These are phyloP conservation scores for Ramalina peruviana DNA, from an alignment of 495 filamentous ascomycete genomes.

Conservation along the genomic window DNA sequence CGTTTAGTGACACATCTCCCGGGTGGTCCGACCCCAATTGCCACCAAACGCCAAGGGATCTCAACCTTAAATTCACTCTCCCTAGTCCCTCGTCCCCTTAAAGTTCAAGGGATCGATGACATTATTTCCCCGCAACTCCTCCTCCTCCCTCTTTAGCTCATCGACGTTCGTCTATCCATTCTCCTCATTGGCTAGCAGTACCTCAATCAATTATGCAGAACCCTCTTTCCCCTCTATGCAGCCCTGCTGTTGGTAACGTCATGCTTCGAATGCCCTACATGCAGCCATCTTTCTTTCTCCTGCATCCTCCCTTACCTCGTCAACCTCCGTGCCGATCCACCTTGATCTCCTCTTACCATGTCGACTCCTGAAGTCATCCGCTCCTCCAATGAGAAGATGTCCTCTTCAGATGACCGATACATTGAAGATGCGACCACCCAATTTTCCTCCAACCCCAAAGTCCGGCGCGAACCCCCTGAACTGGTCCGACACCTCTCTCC, in stretches of 20 bases:
- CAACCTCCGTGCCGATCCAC: background rate
- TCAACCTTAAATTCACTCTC: too few relatives aligned
- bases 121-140: too few relatives aligned
- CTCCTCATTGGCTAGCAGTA: too few relatives aligned
- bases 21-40: too few relatives aligned
- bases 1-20: too few relatives aligned
- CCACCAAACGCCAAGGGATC: too few relatives aligned
- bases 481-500: constrained; percentile 35
- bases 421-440: background rate
- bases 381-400: background rate
- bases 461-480: constrained; percentile 28
- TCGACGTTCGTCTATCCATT: too few relatives aligned
- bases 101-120: too few relatives aligned
- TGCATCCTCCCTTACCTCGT: background rate
- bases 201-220: too few relatives aligned
- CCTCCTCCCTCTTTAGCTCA: too few relatives aligned
- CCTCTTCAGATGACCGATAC: background rate
- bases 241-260: background rate
- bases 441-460: background rate
- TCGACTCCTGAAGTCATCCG: background rate
- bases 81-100: too few relatives aligned
- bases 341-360: background rate
- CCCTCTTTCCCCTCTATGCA: background rate
- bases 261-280: background rate
- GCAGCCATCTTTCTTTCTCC: background rate